Evolutionary conservation across 2,329 filamentous ascomycete species (phyloP).

Genomic region (Aspergillus floridensis): DNA sequence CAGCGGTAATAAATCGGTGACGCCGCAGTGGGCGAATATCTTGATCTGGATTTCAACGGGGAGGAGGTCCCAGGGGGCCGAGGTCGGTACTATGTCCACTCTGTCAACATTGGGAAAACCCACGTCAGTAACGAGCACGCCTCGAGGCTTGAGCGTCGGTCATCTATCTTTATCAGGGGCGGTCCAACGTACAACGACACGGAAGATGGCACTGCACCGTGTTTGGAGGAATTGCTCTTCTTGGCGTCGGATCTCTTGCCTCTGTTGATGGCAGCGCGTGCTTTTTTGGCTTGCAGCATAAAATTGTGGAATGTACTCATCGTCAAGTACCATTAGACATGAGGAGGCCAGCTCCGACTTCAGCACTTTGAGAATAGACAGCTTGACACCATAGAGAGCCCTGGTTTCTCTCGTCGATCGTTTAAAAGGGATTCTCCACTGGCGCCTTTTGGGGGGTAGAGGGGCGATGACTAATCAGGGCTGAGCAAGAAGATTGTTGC

Average conservation of each 20-base stretch:
- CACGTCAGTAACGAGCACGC: constrained; percentile 11
- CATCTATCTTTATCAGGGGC: neutral
- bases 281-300: constrained; percentile 31
- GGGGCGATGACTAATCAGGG: constrained; percentile 6
- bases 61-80: constrained; percentile 39
- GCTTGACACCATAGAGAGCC: constrained; percentile 10
- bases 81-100: constrained; percentile 25
- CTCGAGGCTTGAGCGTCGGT: neutral
- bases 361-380: constrained; percentile 6
- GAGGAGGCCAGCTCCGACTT: constrained; percentile 27
- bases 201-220: constrained; percentile 22
- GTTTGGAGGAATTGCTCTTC: constrained; percentile 23
- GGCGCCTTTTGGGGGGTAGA: constrained; percentile 2
- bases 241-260: constrained; percentile 29
- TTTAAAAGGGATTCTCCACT: constrained; percentile 6
- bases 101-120: constrained; percentile 20
- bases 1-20: constrained; percentile 36
- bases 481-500: constrained; percentile 5
- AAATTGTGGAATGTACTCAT: constrained; percentile 38
- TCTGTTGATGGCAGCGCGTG: constrained; percentile 31
- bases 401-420: constrained; percentile 4
- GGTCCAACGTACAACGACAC: constrained; percentile 20
- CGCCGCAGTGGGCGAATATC: constrained; percentile 41
- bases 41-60: constrained; percentile 43
- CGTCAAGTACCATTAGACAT: constrained; percentile 26